Percentiles rank a stretch among this genome's conserved stretches.
Evolutionary conservation across 2,329 filamentous ascomycete species (phyloP).

Genomic region (Emericellopsis atlantica): DNA sequence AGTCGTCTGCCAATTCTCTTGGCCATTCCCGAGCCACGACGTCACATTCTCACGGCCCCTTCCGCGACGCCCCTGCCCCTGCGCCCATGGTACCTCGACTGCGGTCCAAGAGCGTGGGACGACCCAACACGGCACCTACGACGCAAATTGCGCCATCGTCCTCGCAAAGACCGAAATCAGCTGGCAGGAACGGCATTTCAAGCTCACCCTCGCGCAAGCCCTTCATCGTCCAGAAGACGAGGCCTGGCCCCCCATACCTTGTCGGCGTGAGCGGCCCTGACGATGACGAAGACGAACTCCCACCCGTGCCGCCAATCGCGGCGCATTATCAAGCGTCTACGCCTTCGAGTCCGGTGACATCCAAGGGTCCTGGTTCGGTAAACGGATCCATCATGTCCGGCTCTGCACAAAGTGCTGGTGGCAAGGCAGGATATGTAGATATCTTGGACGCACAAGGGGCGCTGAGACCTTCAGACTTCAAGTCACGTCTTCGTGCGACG

Average conservation of each 20-base stretch:
- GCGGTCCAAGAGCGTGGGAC: slow-evolving; percentile 2
- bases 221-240: neutral
- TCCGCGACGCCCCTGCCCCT: slow-evolving; percentile 1
- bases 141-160: neutral
- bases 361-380: neutral
- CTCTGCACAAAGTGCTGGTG: slow-evolving; percentile 11
- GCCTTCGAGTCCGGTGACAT: neutral
- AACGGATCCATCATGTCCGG: slow-evolving; percentile 2
- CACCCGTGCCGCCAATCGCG: slow-evolving; percentile 5
- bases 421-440: slow-evolving; percentile 27
- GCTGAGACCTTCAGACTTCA: slow-evolving; percentile 34
- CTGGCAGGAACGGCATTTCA: neutral
- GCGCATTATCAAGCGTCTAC: slow-evolving; percentile 1
- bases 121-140: slow-evolving; percentile 5
- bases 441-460: slow-evolving; percentile 45
- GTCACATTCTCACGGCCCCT: neutral
- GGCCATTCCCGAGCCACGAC: neutral
- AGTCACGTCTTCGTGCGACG: slow-evolving; percentile 31
- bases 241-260: slow-evolving; percentile 3
- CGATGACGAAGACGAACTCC: neutral
- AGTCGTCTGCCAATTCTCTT: neutral
- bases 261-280: slow-evolving; percentile 2
- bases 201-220: neutral
- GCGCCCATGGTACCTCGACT: slow-evolving; percentile 1
- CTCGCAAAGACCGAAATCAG: slow-evolving; percentile 3